Evolutionary conservation across 257 asterid genomes (phyloP).

Genomic region (Fraxinus pennsylvanica): DNA sequence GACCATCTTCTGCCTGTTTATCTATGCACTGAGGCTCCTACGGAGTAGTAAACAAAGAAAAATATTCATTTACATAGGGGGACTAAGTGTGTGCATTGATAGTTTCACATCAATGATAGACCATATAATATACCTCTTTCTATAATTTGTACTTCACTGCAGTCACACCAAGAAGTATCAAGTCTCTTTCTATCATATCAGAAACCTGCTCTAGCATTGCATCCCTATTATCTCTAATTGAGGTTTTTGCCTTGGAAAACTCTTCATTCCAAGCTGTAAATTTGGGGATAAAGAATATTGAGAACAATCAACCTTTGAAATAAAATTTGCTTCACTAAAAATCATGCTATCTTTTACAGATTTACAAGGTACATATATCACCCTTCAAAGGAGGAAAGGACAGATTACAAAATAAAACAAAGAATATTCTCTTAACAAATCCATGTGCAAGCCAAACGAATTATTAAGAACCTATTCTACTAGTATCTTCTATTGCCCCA

Average conservation of each 20-base stretch:
- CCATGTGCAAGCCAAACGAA: too few species aligned
- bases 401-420: too few species aligned
- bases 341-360: too few species aligned
- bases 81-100: neutral
- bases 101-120: neutral
- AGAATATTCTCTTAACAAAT: too few species aligned
- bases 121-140: constrained; percentile 70
- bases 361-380: too few species aligned
- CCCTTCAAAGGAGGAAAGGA: too few species aligned
- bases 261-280: constrained; percentile 97
- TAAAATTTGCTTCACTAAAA: too few species aligned
- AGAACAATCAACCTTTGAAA: too few species aligned
- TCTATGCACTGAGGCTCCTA: constrained; percentile 99
- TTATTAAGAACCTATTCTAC: too few species aligned
- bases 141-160: constrained; percentile 99
- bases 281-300: too few species aligned
- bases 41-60: constrained; percentile 22
- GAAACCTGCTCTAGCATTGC: constrained; percentile 77
- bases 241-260: constrained; percentile 75
- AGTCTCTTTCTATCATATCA: constrained; percentile 85
- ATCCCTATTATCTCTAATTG: constrained; percentile 81
- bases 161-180: constrained; percentile 94
- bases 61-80: neutral
- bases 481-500: too few species aligned
- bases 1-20: constrained; percentile 97